These are phyloP conservation scores for Cantharellus anzutake DNA, from an alignment of 768 basidiomycete genomes.

Conservation along the genomic window DNA sequence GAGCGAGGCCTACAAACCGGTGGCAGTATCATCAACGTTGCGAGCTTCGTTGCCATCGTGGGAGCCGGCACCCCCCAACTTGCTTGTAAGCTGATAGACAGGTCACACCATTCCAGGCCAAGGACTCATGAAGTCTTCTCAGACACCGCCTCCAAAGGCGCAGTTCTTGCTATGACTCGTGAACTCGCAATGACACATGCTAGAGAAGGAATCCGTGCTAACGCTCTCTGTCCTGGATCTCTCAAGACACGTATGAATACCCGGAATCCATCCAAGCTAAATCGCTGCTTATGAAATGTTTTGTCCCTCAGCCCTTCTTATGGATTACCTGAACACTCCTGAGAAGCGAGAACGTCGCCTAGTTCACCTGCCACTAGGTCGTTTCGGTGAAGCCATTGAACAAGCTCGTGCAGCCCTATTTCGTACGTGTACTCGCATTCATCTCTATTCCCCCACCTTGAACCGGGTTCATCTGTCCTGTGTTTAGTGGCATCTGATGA, in stretches of 20 bases:
- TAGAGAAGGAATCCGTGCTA: constrained; percentile 87
- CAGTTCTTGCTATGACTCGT: constrained; percentile 94
- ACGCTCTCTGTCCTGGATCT: constrained; percentile 92
- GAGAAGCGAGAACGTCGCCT: constrained; percentile 88
- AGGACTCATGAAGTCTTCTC: constrained; percentile 3
- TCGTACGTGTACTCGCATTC: constrained; percentile 33
- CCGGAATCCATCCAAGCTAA: not conserved
- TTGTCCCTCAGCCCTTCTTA: constrained; percentile 55
- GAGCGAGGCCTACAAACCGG: constrained; percentile 53
- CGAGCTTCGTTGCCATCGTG: constrained; percentile 88
- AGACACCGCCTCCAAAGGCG: constrained; percentile 33
- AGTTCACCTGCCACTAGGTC: constrained; percentile 87
- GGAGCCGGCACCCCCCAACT: constrained; percentile 96
- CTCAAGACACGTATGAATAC: constrained; percentile 68
- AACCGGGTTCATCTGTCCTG: constrained; percentile 5
- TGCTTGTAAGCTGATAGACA: constrained; percentile 50
- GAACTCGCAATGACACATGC: constrained; percentile 98
- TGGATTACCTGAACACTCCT: constrained; percentile 93
- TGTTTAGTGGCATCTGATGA: constrained; percentile 74
- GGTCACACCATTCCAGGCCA: not conserved
- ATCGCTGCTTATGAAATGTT: not conserved
- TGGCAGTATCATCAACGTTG: constrained; percentile 94
- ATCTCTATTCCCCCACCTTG: constrained; percentile 1
- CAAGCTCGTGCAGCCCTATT: constrained; percentile 86
- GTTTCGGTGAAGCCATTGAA: constrained; percentile 94